These are phyloP conservation scores for Aplosporella prunicola DNA, from an alignment of 2,329 filamentous ascomycete genomes.

Conservation along the genomic window DNA sequence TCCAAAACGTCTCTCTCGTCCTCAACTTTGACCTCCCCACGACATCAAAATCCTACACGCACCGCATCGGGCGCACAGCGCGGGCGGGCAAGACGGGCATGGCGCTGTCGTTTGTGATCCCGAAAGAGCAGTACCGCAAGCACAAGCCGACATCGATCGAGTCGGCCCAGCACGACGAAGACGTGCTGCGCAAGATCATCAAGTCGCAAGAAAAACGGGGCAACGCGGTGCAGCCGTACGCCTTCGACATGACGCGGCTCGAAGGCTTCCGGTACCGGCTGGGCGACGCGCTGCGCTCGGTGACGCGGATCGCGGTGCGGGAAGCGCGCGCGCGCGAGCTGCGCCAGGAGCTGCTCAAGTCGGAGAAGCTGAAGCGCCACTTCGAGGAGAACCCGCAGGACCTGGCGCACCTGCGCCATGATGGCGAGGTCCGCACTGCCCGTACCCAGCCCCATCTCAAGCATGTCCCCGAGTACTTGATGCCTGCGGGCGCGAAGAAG, in stretches of 20 bases:
- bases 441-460: slow-evolving; percentile 81
- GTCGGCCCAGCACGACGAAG: slow-evolving; percentile 73
- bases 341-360: slow-evolving; percentile 80
- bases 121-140: slow-evolving; percentile 71
- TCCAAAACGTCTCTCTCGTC: slow-evolving; percentile 73
- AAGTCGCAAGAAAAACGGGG: slow-evolving; percentile 69
- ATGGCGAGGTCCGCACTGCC: slow-evolving; percentile 75
- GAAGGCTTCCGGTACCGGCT: slow-evolving; percentile 93
- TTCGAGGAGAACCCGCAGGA: slow-evolving; percentile 96
- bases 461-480: slow-evolving; percentile 86
- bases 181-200: slow-evolving; percentile 68
- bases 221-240: slow-evolving; percentile 78
- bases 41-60: slow-evolving; percentile 86
- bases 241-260: slow-evolving; percentile 89
- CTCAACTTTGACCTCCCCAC: slow-evolving; percentile 94
- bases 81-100: slow-evolving; percentile 86
- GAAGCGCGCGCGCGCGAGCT: slow-evolving; percentile 85
- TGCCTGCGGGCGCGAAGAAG: slow-evolving; percentile 65
- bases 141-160: slow-evolving; percentile 77
- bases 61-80: slow-evolving; percentile 88
- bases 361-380: slow-evolving; percentile 86
- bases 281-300: slow-evolving; percentile 80
- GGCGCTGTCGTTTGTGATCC: slow-evolving; percentile 90
- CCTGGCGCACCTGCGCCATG: slow-evolving; percentile 77
- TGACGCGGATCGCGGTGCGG: slow-evolving; percentile 81